Evolutionary conservation across 768 basidiomycete genomes (phyloP), one percentile per base, ranked within the genome.

Genomic region (Boletus tylopilopsis): DNA sequence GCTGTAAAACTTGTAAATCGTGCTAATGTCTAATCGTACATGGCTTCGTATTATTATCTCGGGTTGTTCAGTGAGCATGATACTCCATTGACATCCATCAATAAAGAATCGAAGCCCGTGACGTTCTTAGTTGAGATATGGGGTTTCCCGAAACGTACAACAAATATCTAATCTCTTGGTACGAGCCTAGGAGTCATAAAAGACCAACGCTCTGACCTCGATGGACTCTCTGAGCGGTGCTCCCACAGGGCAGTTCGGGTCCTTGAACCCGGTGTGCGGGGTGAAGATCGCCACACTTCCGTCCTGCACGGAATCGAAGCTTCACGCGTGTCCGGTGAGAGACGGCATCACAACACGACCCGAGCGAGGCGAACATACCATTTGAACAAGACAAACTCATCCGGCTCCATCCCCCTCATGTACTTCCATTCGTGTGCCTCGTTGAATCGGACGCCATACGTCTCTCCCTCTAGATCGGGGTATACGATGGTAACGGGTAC

Each of bases 321-420:
- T 70, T 49, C 24, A 24, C 6, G 16, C 7, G 6, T 13, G 15
- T 24, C 18, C n/a, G 8, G 42, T 54, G 36, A 49, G 25, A 21
- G 6, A 2, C 7, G 3, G 22, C 22, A 2, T 16, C 16, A 15
- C 5, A 10, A 21, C 18, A 11, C 38, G n/a, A 13, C 5, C 7
- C 29, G 4, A 8, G 22, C 45, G 12, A 16, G 21, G 27, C n/a
- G 30, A 8, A 53, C 69, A 25, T 42, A 78, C 76, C 76, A 77
- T 55, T 78, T 77, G 44, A 78, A 74, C 42, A 78, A 56, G 16
- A 73, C 73, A 35, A 67, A 67, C 50, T 79, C 77, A n/a, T 75
- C 71, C 1, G 73, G 68, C 24, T 59, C 64, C 70, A 77, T 69
- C 1, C 70, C 76, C 50, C 62, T 65, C 53, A 74, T 45, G 51